Evolutionary conservation across 2,329 filamentous ascomycete genomes (phyloP).

Genomic region (Scytalidium lignicola): DNA sequence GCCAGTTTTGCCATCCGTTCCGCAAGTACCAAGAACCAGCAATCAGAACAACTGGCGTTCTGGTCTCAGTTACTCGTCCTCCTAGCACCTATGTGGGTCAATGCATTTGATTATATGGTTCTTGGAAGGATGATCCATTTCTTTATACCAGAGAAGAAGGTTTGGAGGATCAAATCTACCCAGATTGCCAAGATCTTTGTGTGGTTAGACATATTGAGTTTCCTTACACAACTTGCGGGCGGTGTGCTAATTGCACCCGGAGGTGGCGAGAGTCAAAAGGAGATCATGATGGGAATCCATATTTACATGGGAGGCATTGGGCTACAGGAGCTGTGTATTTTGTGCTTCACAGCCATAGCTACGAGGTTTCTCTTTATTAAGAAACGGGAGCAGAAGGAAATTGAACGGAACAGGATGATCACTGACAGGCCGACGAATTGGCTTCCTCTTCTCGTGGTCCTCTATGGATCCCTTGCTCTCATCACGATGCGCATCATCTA

Average conservation of each 20-base stretch:
- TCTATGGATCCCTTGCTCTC: slow-evolving; percentile 35
- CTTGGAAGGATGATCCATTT: slow-evolving; percentile 29
- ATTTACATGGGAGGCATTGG: slow-evolving; percentile 51
- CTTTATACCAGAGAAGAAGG: slow-evolving; percentile 31
- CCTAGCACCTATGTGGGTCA: slow-evolving; percentile 27
- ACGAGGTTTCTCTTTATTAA: slow-evolving; percentile 32
- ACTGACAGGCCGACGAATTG: slow-evolving; percentile 23
- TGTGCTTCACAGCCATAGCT: slow-evolving; percentile 38
- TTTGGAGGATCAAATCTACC: slow-evolving; percentile 27
- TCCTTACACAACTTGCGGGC: slow-evolving; percentile 39
- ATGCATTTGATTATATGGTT: slow-evolving; percentile 30
- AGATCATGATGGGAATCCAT: slow-evolving; percentile 31
- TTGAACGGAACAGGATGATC: slow-evolving; percentile 2
- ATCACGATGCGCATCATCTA: slow-evolving; percentile 54
- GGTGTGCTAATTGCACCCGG: slow-evolving; percentile 27
- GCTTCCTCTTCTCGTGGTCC: slow-evolving; percentile 27
- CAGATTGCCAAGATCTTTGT: slow-evolving; percentile 42
- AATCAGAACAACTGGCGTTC: slow-evolving; percentile 26
- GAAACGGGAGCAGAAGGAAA: slow-evolving; percentile 31
- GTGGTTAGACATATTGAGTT: slow-evolving; percentile 41
- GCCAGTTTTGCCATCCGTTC: slow-evolving; percentile 34
- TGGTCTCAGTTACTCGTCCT: slow-evolving; percentile 37
- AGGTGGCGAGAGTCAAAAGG: slow-evolving; percentile 20
- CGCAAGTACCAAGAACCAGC: slow-evolving; percentile 35
- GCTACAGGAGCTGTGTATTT: slow-evolving; percentile 44